phyloP scores from a whole-genome alignment of 192 early-diverging fungal genomes.

The Oehlia diaphana region DNA sequence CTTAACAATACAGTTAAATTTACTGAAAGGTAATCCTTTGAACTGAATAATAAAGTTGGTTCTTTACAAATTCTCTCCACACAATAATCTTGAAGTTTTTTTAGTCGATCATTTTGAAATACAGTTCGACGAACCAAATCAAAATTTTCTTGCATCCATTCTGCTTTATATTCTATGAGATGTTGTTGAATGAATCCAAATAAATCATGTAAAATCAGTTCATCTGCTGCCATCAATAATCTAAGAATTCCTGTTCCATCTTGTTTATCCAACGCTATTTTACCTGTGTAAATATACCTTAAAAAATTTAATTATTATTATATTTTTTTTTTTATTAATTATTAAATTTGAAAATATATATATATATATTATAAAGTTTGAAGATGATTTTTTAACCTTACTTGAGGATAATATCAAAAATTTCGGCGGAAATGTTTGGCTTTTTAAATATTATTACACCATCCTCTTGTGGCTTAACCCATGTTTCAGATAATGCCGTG shows the following conservation, averaged over 20 bases:
- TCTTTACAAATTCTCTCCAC: slow-evolving; percentile 15
- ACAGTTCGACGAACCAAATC: slow-evolving; percentile 3
- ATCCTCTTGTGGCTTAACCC: slow-evolving; percentile 9
- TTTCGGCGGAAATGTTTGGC: slow-evolving; percentile 3
- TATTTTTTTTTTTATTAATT: too few species aligned
- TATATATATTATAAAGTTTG: too few species aligned
- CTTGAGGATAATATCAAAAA: slow-evolving; percentile 23
- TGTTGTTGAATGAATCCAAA: slow-evolving; percentile 14
- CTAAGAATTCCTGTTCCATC: slow-evolving; percentile 17
- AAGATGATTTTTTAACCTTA: not conserved
- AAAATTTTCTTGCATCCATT: slow-evolving; percentile 14
- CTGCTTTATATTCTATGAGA: not conserved
- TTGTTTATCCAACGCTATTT: slow-evolving; percentile 4
- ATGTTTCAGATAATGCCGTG: slow-evolving; percentile 13
- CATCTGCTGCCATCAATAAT: slow-evolving; percentile 22
- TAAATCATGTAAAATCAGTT: slow-evolving; percentile 5
- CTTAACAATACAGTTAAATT: slow-evolving; percentile 7
- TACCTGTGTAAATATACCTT: slow-evolving; percentile 22
- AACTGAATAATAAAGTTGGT: slow-evolving; percentile 4
- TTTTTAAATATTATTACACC: slow-evolving; percentile 5
- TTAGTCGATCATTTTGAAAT: slow-evolving; percentile 15
- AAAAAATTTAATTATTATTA: not conserved
- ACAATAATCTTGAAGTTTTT: slow-evolving; percentile 20
- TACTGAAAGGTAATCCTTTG: slow-evolving; percentile 3
- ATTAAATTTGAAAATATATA: too few species aligned